phyloP scores from a whole-genome alignment of 306 rosid genomes.

The Amphicarpaea edgeworthii region DNA sequence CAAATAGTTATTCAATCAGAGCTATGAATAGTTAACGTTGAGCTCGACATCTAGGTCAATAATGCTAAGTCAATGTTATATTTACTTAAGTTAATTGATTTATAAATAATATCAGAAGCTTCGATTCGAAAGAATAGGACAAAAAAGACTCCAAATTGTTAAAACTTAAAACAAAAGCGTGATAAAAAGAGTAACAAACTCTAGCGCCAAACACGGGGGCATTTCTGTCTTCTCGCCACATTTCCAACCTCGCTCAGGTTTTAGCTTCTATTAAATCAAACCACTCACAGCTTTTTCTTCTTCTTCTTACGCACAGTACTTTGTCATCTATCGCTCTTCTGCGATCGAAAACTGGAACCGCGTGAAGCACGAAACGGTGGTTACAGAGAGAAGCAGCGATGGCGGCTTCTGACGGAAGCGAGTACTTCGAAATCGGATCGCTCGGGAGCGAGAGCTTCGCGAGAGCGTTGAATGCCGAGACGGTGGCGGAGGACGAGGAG shows the following conservation, averaged over 20 bases:
- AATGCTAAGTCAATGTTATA: too few species aligned
- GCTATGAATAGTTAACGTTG: too few species aligned
- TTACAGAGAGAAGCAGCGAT: conserved; percentile 40
- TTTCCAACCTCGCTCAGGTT: conserved; percentile 25
- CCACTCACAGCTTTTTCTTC: neutral
- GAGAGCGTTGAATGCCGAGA: conserved; percentile 73
- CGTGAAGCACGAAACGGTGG: neutral
- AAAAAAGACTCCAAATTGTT: conserved; percentile 17
- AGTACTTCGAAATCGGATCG: conserved; percentile 60
- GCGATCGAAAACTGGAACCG: neutral
- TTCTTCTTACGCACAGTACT: neutral
- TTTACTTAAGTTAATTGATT: too few species aligned
- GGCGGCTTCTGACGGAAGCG: conserved; percentile 92
- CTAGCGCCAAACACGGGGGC: neutral
- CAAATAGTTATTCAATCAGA: too few species aligned
- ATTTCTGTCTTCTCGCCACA: conserved; percentile 15
- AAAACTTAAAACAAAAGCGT: neutral
- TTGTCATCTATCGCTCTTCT: neutral
- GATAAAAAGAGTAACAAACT: neutral
- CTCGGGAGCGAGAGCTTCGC: conserved; percentile 49
- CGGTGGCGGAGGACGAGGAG: conserved; percentile 67
- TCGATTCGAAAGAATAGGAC: conserved; percentile 46
- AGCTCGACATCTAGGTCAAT: too few species aligned
- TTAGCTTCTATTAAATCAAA: neutral
- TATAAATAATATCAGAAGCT: too few species aligned